Evolutionary conservation across 495 filamentous ascomycete genomes (phyloP).

Genomic region (Podospora bellae-mahoneyi): DNA sequence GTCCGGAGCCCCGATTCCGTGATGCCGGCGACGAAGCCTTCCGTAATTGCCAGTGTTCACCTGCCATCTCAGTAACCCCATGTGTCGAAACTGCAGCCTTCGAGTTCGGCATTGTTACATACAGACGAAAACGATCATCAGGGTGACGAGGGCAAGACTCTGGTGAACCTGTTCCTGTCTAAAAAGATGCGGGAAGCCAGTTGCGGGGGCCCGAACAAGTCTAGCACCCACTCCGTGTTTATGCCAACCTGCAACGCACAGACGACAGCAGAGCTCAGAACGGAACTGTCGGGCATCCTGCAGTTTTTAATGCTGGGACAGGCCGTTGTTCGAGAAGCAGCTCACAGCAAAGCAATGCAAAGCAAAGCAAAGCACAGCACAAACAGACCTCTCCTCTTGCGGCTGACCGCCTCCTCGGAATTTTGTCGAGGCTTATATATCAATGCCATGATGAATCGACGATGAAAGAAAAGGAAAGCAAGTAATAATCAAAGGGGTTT

Average conservation of each 20-base stretch:
- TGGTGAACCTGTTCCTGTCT: neutral
- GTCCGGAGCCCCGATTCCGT: conserved; percentile 30
- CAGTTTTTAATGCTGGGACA: conserved; percentile 30
- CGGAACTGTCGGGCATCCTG: conserved; percentile 22
- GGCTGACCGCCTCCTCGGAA: conserved; percentile 2
- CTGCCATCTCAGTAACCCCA: neutral
- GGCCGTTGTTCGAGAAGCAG: conserved; percentile 23
- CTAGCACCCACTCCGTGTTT: conserved; percentile 28
- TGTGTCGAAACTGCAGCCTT: neutral
- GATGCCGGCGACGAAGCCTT: conserved; percentile 19
- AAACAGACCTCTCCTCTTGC: neutral
- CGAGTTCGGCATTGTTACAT: neutral
- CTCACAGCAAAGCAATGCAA: neutral
- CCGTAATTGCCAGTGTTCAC: conserved; percentile 5
- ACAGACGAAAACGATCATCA: conserved; percentile 7
- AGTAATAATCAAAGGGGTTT: neutral
- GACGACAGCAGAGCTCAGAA: conserved; percentile 26
- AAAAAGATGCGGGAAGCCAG: conserved; percentile 18
- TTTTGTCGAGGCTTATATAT: neutral
- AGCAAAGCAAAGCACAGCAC: neutral
- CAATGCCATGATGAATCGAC: neutral
- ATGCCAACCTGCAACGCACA: conserved; percentile 34
- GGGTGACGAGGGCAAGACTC: neutral
- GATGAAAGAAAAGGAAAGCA: neutral
- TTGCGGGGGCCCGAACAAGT: conserved; percentile 19